phyloP scores from a whole-genome alignment of 2,329 filamentous ascomycete species.

The Alternaria atra region DNA sequence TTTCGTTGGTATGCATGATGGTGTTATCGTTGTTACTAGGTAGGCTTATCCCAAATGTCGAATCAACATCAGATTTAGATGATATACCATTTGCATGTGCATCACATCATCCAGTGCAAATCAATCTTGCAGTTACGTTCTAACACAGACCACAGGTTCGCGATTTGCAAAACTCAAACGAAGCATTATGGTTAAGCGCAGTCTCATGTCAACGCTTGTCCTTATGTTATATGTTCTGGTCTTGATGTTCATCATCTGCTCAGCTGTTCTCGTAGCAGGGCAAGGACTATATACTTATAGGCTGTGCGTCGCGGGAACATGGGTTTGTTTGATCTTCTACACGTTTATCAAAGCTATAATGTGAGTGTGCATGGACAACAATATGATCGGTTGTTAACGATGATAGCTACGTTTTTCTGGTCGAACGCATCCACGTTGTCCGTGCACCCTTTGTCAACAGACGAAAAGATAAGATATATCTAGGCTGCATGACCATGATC shows the following conservation, averaged over 20 bases:
- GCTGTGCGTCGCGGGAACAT: slow-evolving; percentile 45
- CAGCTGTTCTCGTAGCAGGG: slow-evolving; percentile 38
- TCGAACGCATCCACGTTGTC: slow-evolving; percentile 52
- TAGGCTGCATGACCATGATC: slow-evolving; percentile 35
- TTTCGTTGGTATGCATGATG: slow-evolving; percentile 10
- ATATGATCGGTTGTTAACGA: neutral
- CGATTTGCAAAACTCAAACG: slow-evolving; percentile 4
- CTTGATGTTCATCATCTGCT: slow-evolving; percentile 25
- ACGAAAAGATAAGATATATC: slow-evolving; percentile 46
- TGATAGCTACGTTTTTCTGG: slow-evolving; percentile 48
- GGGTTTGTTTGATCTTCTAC: slow-evolving; percentile 51
- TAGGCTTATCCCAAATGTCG: neutral
- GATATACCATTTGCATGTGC: neutral
- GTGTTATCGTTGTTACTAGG: slow-evolving; percentile 10
- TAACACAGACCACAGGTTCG: slow-evolving; percentile 5
- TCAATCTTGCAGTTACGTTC: neutral
- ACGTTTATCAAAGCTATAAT: slow-evolving; percentile 43
- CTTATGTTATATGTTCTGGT: slow-evolving; percentile 28
- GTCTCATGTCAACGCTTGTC: slow-evolving; percentile 27
- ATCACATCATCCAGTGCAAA: neutral
- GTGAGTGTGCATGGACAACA: slow-evolving; percentile 1
- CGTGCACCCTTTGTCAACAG: slow-evolving; percentile 42
- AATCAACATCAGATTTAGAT: neutral
- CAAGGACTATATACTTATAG: slow-evolving; percentile 36
- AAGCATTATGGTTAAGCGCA: slow-evolving; percentile 14